phyloP scores from a whole-genome alignment of 2,329 filamentous ascomycete species.

The Stemphylium vesicarium region DNA sequence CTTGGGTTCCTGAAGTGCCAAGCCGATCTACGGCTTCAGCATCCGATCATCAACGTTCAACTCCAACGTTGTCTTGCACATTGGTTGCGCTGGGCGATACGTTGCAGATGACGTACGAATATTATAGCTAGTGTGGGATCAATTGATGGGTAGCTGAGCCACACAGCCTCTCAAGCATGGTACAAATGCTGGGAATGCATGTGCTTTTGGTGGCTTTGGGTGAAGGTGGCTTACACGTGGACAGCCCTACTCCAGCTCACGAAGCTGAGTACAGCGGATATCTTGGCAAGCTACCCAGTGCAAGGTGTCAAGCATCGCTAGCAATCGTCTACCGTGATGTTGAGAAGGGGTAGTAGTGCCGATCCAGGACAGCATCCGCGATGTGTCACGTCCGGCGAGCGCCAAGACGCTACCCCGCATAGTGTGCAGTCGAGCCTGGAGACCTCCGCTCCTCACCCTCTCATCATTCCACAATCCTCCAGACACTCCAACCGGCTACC shows the following conservation, averaged over 20 bases:
- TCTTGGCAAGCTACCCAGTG: background rate
- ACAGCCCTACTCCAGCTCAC: background rate
- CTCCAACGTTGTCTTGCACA: background rate
- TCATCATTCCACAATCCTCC: background rate
- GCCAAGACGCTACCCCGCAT: slow-evolving; percentile 3
- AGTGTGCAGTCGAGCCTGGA: background rate
- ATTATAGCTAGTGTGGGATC: too few species aligned
- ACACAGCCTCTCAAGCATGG: too few species aligned
- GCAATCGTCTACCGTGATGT: background rate
- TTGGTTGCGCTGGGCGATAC: background rate
- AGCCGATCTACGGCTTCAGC: background rate
- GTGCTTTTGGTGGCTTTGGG: too few species aligned
- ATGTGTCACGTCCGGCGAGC: background rate
- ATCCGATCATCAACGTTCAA: background rate
- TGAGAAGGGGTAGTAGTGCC: background rate
- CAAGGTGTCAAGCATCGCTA: background rate
- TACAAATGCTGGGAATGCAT: too few species aligned
- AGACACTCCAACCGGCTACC: background rate
- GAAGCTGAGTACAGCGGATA: background rate
- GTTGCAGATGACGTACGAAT: background rate
- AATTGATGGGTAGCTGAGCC: too few species aligned
- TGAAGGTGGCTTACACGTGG: background rate
- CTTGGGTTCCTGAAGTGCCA: background rate
- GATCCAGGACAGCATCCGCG: background rate
- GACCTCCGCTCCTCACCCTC: background rate